Base-by-base conservation (phyloP, 257 asterid species). In the Solanum lycopersicoides region DNA sequence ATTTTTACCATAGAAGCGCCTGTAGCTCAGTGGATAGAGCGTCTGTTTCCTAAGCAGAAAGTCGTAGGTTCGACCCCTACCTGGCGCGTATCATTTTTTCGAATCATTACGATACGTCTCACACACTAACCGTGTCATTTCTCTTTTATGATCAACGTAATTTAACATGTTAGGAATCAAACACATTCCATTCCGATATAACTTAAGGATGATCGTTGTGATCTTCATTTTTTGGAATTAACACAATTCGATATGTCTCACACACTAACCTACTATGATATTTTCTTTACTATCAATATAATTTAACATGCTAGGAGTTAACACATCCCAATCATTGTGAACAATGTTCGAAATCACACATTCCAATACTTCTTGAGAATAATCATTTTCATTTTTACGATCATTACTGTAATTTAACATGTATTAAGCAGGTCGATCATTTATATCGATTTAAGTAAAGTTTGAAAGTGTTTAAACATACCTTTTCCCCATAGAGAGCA, bases 21-120 rank as follows among this genome's bases (percentile, higher is more conserved):
- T 94, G 98, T 96, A 95, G 99, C 98, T 96, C 98, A 96, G 98
- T 94, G 99, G 99, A 94, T 94, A 94, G 98, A 94, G 98, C 97
- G 96, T 95, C 95, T 95, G 95, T 96, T 95, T 96, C 97, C 98
- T 95, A 96, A 96, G 98, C 98, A 94, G 98, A 95, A 95, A 92
- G 98, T 90, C 95, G 96, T 93, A 95, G 98, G 98, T 95, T 94
- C 98, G 98, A 94, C 96, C 98, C 96, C 98, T 95, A 93, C 95
- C 98, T 95, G 98, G 98, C 95, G 98, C 98, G 98, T 5, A 7
- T 3, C 2, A 2, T 9, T 59, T 83, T 44, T 56, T 7, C 5
- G 9, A 53, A 53, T 53, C 18, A 53, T 18, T 53, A 18, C 9
- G 11, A 53, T 53, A 18, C 25, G 12, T 56, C 65, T 56, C 65